A percentile compares a stretch with the other conserved stretches of the same genome.
phyloP scores from a whole-genome alignment of 495 filamentous ascomycete species.

The Chaetomium fimeti region DNA sequence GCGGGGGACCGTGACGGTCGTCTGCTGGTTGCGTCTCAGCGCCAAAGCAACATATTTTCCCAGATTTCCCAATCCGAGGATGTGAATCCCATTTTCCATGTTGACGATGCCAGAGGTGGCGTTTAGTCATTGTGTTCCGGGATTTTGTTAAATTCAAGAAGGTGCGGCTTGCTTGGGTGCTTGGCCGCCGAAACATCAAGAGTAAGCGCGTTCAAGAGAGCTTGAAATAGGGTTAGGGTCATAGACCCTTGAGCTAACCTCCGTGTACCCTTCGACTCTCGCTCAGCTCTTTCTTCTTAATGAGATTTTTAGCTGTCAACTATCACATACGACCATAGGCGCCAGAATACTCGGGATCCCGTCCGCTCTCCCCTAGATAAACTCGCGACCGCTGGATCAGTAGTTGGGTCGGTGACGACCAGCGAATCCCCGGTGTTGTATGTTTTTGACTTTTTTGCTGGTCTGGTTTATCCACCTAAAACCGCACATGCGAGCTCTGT shows the following conservation, averaged over 20 bases:
- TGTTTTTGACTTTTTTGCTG: too few relatives aligned
- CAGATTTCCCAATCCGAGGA: slow-evolving; percentile 58
- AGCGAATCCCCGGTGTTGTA: slow-evolving; percentile 48
- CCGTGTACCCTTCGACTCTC: too few relatives aligned
- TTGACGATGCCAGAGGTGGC: neutral
- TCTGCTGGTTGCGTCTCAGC: slow-evolving; percentile 19
- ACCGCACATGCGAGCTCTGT: too few relatives aligned
- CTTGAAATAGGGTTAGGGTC: neutral
- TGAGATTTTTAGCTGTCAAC: too few relatives aligned
- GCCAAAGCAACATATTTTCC: slow-evolving; percentile 47
- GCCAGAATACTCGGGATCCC: slow-evolving; percentile 43
- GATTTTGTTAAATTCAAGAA: neutral
- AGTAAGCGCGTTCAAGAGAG: neutral
- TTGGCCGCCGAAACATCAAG: too few relatives aligned
- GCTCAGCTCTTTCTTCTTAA: too few relatives aligned
- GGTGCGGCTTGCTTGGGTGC: too few relatives aligned
- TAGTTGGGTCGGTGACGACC: slow-evolving; percentile 47
- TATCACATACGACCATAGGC: slow-evolving; percentile 13
- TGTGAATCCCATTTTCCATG: slow-evolving; percentile 28
- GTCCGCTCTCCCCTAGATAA: slow-evolving; percentile 51
- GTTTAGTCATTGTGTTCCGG: neutral
- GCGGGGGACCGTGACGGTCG: neutral
- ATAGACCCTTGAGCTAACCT: too few relatives aligned
- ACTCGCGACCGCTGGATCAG: slow-evolving; percentile 29
- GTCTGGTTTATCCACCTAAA: too few relatives aligned